phyloP scores from a whole-genome alignment of 75 land plant genomes.

The Cunninghamia lanceolata region DNA sequence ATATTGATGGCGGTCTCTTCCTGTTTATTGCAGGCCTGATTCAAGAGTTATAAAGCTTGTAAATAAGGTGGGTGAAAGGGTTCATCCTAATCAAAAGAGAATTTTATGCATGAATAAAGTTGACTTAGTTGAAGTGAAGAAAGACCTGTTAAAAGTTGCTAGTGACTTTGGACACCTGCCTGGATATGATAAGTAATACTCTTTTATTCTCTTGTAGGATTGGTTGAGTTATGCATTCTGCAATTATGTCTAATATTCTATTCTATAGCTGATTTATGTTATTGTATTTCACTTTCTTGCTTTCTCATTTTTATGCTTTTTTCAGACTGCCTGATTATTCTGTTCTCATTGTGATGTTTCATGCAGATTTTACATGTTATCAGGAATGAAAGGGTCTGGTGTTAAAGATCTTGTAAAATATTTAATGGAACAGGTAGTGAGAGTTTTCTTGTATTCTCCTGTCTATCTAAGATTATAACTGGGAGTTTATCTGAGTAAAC shows the following conservation, averaged over 20 bases:
- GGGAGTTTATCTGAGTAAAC: neutral
- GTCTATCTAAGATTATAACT: neutral
- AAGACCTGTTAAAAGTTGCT: constrained; percentile 71
- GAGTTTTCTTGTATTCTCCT: neutral
- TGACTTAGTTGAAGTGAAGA: constrained; percentile 78
- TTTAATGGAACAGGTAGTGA: constrained; percentile 69
- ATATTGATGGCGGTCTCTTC: neutral
- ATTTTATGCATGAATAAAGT: constrained; percentile 93
- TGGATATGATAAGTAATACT: constrained; percentile 74
- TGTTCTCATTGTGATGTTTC: neutral
- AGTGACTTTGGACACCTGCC: constrained; percentile 75
- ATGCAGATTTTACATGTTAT: constrained; percentile 83
- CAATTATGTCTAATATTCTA: neutral
- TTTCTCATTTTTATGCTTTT: neutral
- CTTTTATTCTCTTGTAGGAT: neutral
- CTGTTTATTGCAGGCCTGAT: constrained; percentile 59
- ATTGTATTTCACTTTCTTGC: neutral
- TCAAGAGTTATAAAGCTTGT: constrained; percentile 72
- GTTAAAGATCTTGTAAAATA: constrained; percentile 72
- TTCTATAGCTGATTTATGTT: neutral
- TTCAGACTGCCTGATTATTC: constrained; percentile 8
- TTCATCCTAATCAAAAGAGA: constrained; percentile 61
- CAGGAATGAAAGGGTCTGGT: constrained; percentile 87
- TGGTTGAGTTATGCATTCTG: neutral
- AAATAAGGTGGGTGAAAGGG: constrained; percentile 55